These are phyloP conservation scores for Quercus glauca DNA, from an alignment of 306 rosid genomes.

Conservation along the genomic window DNA sequence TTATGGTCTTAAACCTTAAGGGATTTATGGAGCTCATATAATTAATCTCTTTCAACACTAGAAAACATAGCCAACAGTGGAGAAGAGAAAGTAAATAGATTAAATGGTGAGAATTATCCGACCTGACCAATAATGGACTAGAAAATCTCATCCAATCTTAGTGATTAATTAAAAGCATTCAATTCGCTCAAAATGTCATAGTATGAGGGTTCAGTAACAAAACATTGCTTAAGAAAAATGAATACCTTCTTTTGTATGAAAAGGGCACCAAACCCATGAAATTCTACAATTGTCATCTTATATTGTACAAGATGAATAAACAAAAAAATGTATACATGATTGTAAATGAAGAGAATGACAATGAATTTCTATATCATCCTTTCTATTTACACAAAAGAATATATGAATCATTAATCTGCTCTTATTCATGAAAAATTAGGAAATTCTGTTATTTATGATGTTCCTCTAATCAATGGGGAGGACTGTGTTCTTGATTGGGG, in stretches of 20 bases:
- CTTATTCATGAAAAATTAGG: conserved; percentile 25
- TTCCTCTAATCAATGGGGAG: conserved; percentile 47
- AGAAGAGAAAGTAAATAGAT: background rate
- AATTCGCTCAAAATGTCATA: too few species aligned
- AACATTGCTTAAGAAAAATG: conserved; percentile 12
- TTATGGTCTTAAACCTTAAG: background rate
- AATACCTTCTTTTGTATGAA: conserved; percentile 29
- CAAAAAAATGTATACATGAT: conserved; percentile 38
- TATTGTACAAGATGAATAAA: conserved; percentile 38
- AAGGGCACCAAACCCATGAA: conserved; percentile 36
- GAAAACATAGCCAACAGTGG: background rate
- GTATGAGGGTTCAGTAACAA: background rate
- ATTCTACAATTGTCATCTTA: conserved; percentile 36
- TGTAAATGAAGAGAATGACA: conserved; percentile 37
- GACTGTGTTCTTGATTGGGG: conserved; percentile 32
- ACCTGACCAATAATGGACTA: background rate
- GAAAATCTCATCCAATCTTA: background rate
- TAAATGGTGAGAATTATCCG: background rate
- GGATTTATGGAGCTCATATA: background rate
- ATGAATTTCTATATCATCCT: conserved; percentile 39
- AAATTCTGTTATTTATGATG: conserved; percentile 33
- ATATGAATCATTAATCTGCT: conserved; percentile 35
- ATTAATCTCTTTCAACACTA: background rate
- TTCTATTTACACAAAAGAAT: conserved; percentile 58
- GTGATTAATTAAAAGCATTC: too few species aligned